These are phyloP conservation scores for Protomyces lactucae-debilis DNA, from an alignment of 1,139 yeast genomes.

Conservation along the genomic window DNA sequence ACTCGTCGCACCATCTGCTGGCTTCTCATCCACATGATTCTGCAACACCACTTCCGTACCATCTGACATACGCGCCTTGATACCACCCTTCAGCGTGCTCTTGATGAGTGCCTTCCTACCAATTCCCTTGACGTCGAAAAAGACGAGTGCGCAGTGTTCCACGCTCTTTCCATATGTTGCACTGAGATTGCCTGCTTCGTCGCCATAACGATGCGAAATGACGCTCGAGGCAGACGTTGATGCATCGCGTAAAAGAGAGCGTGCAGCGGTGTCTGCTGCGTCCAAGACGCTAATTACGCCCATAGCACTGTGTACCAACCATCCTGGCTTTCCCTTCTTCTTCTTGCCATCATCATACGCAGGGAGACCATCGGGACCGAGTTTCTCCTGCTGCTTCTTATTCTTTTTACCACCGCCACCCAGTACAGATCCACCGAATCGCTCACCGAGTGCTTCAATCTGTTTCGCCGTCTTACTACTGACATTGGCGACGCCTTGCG, in stretches of 20 bases:
- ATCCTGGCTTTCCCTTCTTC: conserved; percentile 6
- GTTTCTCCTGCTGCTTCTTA: background rate
- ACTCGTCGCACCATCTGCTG: background rate
- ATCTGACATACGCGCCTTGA: conserved; percentile 24
- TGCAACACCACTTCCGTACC: conserved; percentile 19
- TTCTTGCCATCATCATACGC: conserved; percentile 2
- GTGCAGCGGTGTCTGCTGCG: conserved; percentile 70
- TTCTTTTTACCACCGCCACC: background rate
- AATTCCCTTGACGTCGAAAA: conserved; percentile 26
- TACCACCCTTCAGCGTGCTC: conserved; percentile 15
- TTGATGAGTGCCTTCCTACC: conserved; percentile 22
- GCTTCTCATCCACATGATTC: background rate
- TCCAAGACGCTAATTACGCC: conserved; percentile 47
- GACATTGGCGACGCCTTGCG: conserved; percentile 13
- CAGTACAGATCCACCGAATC: conserved; percentile 3
- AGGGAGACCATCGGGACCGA: background rate
- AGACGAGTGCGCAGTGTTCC: conserved; percentile 24
- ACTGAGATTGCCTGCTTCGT: conserved; percentile 23
- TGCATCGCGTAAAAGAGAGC: conserved; percentile 12
- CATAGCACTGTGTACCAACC: conserved; percentile 53
- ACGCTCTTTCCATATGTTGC: conserved; percentile 12
- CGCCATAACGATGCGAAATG: conserved; percentile 21
- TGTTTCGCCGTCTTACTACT: conserved; percentile 9
- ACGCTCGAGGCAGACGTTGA: conserved; percentile 10
- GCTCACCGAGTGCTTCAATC: conserved; percentile 7